Evolutionary conservation across 192 early-diverging fungal genomes (phyloP).

Genomic region (Coemansia sp.): DNA sequence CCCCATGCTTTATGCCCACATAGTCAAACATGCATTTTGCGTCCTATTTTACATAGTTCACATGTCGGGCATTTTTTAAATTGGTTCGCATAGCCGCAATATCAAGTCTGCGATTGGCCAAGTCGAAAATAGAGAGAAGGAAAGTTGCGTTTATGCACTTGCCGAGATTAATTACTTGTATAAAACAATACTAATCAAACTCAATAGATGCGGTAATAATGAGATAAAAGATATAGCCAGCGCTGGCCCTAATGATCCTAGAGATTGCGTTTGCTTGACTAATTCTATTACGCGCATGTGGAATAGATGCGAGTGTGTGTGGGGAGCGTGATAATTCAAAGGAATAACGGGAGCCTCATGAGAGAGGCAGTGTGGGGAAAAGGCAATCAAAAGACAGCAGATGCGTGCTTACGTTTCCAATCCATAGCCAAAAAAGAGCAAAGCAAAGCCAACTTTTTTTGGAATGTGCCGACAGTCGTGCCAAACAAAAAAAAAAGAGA

Average conservation of each 20-base stretch:
- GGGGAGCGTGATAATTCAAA: not conserved
- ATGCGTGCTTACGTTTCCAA: slow-evolving; percentile 1
- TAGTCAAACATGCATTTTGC: slow-evolving; percentile 5
- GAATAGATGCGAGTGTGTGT: not conserved
- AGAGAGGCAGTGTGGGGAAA: not conserved
- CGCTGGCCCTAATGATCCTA: not conserved
- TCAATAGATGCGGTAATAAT: not conserved
- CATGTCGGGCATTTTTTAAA: slow-evolving; percentile 15
- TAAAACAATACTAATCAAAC: not conserved
- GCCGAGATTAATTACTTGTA: slow-evolving; percentile 9
- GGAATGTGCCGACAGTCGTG: not conserved
- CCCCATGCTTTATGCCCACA: not conserved
- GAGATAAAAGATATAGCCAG: not conserved
- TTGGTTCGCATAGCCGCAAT: slow-evolving; percentile 5
- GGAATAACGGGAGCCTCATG: slow-evolving; percentile 1
- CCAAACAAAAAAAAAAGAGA: not conserved
- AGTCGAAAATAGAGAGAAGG: not conserved
- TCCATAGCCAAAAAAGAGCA: not conserved
- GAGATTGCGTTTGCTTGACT: not conserved
- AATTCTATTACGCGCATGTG: slow-evolving; percentile 3
- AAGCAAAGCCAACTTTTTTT: not conserved
- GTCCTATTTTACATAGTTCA: not conserved
- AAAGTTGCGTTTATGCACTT: not conserved
- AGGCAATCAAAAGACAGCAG: not conserved
- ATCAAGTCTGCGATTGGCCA: not conserved